These are phyloP conservation scores for Rhodotorula diobovata DNA, from an alignment of 768 basidiomycete species.

Conservation along the genomic window DNA sequence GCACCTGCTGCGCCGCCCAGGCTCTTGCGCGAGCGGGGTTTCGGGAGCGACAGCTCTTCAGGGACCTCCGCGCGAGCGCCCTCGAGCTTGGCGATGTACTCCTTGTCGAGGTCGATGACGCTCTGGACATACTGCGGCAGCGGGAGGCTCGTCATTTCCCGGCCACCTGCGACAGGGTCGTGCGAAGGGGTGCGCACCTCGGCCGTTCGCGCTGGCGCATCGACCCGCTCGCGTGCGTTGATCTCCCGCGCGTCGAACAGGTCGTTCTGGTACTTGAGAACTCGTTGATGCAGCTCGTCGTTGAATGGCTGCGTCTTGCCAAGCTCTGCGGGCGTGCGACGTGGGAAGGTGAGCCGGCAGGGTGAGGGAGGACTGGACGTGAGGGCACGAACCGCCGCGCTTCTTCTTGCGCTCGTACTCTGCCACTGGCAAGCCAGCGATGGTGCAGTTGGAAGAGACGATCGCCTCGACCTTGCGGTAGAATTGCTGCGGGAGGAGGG, in stretches of 20 bases:
- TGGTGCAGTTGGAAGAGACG: conserved; percentile 17
- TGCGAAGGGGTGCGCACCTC: background rate
- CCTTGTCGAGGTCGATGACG: background rate
- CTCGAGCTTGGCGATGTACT: conserved; percentile 5
- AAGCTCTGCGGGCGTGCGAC: background rate
- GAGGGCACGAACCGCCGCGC: background rate
- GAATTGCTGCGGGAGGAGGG: background rate
- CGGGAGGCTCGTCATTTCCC: background rate
- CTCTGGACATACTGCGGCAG: background rate
- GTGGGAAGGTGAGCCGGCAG: background rate
- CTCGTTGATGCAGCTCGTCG: conserved; percentile 10
- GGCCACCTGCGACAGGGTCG: background rate
- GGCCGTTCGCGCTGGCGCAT: conserved; percentile 1
- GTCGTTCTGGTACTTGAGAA: conserved; percentile 23
- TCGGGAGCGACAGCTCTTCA: background rate
- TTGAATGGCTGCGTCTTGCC: conserved; percentile 17
- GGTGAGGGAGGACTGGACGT: too few species aligned
- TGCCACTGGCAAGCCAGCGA: background rate
- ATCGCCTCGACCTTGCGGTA: conserved; percentile 11
- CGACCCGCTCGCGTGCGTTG: conserved; percentile 13
- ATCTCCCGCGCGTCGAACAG: conserved; percentile 17
- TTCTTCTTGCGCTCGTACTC: conserved; percentile 10
- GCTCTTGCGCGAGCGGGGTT: conserved; percentile 5
- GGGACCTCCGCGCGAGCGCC: background rate
- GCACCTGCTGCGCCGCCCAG: conserved; percentile 3